Evolutionary conservation across 306 rosid genomes (phyloP), one percentile per base, ranked within the genome.

Genomic region (Quercus berberidifolia): DNA sequence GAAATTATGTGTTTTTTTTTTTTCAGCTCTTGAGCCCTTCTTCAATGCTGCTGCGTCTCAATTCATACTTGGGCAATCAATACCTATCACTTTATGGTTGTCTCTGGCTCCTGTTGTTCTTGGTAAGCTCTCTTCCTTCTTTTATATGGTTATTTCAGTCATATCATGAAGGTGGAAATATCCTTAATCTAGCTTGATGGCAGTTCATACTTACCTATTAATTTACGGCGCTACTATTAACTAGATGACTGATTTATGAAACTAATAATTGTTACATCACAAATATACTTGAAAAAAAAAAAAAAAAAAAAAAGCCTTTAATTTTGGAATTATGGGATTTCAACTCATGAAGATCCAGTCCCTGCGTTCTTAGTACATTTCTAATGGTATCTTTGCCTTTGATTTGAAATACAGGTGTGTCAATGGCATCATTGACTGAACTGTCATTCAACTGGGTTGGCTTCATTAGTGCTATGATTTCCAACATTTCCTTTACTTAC

Each of bases 1-100:
- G n/a, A 68, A 19, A 19, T n/a, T 3, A 35, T 68, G n/a, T 35
- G n/a, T n/a, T n/a, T 19, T 33, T 5, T 68, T 28, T 72, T 55
- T 79, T 82, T 33, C 86, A 88, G 91, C 91, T 73, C 89, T 88
- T 62, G 91, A 88, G 78, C 91, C 91, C 11, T 88, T 88, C 83
- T 88, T 88, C 83, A 88, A 88, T 51, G 91, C 91, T 43, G 55
- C 91, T 74, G 91, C 91, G 20, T 88, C 91, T 52, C 91, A 88
- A 21, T 88, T 88, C 68, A 4, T 88, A 2, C 82, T 88, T 25
- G 91, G 91, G 35, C 91, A 85, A 23, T 31, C 82, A 20, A 88
- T 85, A 57, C 91, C 89, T 35, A 8, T 83, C 28, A 46, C 89
- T 41, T 54, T 88, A 55, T 88, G 91, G 91, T 78, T 88, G 21